Base-by-base conservation (phyloP, 2,329 filamentous ascomycete species). In the Scedosporium minutisporum region DNA sequence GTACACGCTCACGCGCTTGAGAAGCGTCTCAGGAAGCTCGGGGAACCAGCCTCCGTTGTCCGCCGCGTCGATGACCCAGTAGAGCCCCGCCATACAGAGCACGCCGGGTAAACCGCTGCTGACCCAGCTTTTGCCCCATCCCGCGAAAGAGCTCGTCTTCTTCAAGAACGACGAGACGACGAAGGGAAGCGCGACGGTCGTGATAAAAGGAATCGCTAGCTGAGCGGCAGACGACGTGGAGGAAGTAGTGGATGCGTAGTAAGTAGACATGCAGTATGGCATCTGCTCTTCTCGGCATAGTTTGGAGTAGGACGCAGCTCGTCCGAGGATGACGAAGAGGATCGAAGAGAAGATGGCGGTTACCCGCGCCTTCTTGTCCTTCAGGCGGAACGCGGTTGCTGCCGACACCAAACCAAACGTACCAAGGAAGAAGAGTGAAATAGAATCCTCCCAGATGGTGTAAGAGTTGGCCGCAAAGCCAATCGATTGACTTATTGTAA, bases 381-480 rank as follows among this genome's bases (percentile, higher is more conserved):
- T 82, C 66, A 92, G 87, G 16, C 90, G 85, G 69, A 96, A 82
- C 0, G 93, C 93, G 2, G 88, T 87, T 12, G 91, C 75, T 12
- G 89, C 83, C 42, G 88, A 85, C n/a, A 88, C 80, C 6, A 92
- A 74, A 33, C 92, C 93, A 71, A 97, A 97, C 0, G 93, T 95
- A 2, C 87, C 86, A 64, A 97, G 84, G 76, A 97, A 93, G 77
- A 96, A 96, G 3, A 96, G 80, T 4, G 96, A 82, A 63, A 97
- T 97, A 14, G 91, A 90, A 70, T 99, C 95, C 76, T 99, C 95
- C 93, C 95, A 99, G 67, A 99, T 96, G 0, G 93, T 97, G 75
- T 93, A 99, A 0, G 95, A 99, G 75, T 99, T 99, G 3, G 95
- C 95, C 0, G 93, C 93, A 72, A 97, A 99, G 6, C 95, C 93